A percentile compares a stretch with the other conserved stretches of the same genome.
phyloP scores from a whole-genome alignment of 2,329 filamentous ascomycete genomes.

The Leptographium radiaticola region DNA sequence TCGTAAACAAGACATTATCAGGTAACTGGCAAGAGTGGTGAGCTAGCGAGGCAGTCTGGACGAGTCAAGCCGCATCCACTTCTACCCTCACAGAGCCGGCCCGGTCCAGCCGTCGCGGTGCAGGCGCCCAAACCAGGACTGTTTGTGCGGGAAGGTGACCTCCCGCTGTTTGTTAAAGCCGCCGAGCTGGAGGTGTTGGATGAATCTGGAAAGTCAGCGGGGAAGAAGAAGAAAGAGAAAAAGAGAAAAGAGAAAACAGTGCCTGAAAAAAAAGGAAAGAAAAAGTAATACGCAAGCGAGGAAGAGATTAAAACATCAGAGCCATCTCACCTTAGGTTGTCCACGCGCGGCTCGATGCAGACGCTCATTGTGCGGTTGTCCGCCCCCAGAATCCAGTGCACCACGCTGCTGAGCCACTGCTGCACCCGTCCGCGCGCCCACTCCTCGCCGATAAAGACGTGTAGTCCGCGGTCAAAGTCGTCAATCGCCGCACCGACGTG shows the following conservation, averaged over 20 bases:
- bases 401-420: conserved; percentile 70
- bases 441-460: conserved; percentile 82
- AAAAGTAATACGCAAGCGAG: not conserved
- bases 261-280: not conserved
- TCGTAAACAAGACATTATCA: no score
- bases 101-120: conserved; percentile 68
- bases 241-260: not conserved
- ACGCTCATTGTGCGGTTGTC: conserved; percentile 74
- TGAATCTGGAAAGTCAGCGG: conserved; percentile 37
- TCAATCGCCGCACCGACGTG: conserved; percentile 46
- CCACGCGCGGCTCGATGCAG: conserved; percentile 78
- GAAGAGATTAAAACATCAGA: conserved; percentile 15
- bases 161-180: conserved; percentile 85
- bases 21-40: no score
- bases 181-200: conserved; percentile 53
- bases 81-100: conserved; percentile 37
- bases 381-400: conserved; percentile 72
- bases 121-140: conserved; percentile 73
- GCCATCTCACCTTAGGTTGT: conserved; percentile 62
- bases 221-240: not conserved
- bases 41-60: no score
- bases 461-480: conserved; percentile 80
- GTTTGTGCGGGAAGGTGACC: conserved; percentile 82
- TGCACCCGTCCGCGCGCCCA: conserved; percentile 76
- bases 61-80: not conserved